Evolutionary conservation across 352 stramenopile species (phyloP), one percentile per base, ranked within the genome.

Genomic region (Phytophthora capsici): DNA sequence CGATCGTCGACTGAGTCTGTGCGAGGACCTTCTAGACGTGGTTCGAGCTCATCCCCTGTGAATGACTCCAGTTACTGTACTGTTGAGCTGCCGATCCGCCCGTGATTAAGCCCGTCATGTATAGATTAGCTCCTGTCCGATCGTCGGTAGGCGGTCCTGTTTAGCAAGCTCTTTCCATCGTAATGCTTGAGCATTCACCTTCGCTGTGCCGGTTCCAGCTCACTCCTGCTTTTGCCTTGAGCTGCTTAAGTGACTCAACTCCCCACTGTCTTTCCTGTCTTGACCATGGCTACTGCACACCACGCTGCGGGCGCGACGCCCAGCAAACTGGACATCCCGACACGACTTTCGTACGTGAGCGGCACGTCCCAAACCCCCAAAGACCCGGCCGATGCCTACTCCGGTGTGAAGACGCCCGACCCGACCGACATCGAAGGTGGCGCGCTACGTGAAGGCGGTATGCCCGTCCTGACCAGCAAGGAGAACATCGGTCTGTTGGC

Each of bases 401-500:
- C 44, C 12, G 57, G 59, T 40, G 20, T 69, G 37, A 66, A 75
- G 47, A 74, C 62, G 0, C 72, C 72, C 3, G 64, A 78, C 10
- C 38, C 49, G 10, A 62, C 17, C 38, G 56, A 64, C 43, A 46
- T 83, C 30, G 73, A 89, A 38, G 66, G 45, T 36, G 80, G 80
- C 4, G 80, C 82, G 1, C 57, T 89, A 10, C 75, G 69, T 45
- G 51, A 70, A 47, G 71, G 70, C 26, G 73, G 60, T 30, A 62
- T 61, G 43, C 70, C 75, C 17, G 64, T 78, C 22, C 63, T 84
- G n/a, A 75, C 53, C 9, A 74, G 69, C 44, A 67, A 59, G 13
- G 75, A 83, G 12, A 73, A 76, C 45, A 58, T 85, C 41, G 76
- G 73, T 52, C 64, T 88, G 12, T 51, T 86, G 3, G 59, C 57